Evolutionary conservation across 2,329 filamentous ascomycete species (phyloP).

Genomic region (Arthrinium phaeospermum): DNA sequence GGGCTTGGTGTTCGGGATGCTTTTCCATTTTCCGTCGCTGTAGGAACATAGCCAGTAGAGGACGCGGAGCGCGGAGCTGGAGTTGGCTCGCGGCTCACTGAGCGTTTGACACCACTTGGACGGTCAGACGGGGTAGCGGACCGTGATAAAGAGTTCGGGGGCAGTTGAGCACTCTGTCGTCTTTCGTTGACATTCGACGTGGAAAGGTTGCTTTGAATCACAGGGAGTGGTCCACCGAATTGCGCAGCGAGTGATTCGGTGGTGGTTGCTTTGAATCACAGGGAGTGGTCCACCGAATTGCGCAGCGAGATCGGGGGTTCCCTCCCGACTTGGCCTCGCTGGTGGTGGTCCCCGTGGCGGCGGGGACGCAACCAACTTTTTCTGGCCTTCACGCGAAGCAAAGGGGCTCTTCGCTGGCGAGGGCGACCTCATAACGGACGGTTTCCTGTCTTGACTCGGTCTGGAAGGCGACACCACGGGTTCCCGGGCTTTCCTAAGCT

Average conservation of each 20-base stretch:
- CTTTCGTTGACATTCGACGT: slow-evolving; percentile 55
- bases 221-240: slow-evolving; percentile 54
- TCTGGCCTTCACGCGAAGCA: slow-evolving; percentile 33
- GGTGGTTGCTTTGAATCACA: slow-evolving; percentile 69
- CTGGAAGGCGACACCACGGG: slow-evolving; percentile 47
- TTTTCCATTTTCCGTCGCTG: slow-evolving; percentile 35
- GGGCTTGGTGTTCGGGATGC: slow-evolving; percentile 58
- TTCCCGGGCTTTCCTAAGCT: slow-evolving; percentile 49
- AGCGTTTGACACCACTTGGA: slow-evolving; percentile 34
- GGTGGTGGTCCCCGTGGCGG: slow-evolving; percentile 52
- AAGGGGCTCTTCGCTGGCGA: slow-evolving; percentile 42
- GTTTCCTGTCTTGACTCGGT: slow-evolving; percentile 37
- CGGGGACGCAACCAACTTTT: slow-evolving; percentile 35
- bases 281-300: slow-evolving; percentile 58
- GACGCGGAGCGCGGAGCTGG: slow-evolving; percentile 36
- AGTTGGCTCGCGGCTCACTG: slow-evolving; percentile 43
- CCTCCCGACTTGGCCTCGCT: slow-evolving; percentile 70
- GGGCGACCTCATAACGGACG: slow-evolving; percentile 37
- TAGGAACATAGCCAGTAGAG: slow-evolving; percentile 28
- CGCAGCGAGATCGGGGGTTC: slow-evolving; percentile 65
- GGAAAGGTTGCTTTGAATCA: slow-evolving; percentile 68
- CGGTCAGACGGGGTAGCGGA: slow-evolving; percentile 42
- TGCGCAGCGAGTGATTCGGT: slow-evolving; percentile 66
- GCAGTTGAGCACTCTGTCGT: slow-evolving; percentile 47
- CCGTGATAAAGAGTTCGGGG: slow-evolving; percentile 41